Evolutionary conservation across 352 stramenopile genomes (phyloP).

Genomic region (Pythium monospermum): DNA sequence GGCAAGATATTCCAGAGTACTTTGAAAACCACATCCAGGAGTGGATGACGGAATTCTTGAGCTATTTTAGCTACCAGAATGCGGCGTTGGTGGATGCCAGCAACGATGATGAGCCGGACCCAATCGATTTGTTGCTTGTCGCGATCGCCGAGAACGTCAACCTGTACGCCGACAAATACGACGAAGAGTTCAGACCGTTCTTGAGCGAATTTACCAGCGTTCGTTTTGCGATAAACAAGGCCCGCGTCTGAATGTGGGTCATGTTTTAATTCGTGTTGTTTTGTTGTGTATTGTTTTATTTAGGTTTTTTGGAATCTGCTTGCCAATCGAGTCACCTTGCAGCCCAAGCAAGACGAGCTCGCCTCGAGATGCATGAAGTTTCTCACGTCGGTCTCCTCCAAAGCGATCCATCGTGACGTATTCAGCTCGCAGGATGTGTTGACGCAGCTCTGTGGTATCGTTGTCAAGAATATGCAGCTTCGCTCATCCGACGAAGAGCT

Average conservation of each 20-base stretch:
- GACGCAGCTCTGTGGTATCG: conserved; percentile 94
- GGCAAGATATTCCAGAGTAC: conserved; percentile 97
- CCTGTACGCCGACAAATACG: conserved; percentile 98
- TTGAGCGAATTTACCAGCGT: conserved; percentile 91
- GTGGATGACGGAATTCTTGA: conserved; percentile 96
- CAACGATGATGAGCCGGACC: conserved; percentile 90
- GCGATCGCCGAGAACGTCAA: conserved; percentile 98
- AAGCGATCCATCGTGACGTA: conserved; percentile 90
- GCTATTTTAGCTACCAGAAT: conserved; percentile 94
- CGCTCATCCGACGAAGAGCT: conserved; percentile 95
- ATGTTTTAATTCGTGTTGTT: neutral
- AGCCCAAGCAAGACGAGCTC: conserved; percentile 94
- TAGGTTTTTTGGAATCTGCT: conserved; percentile 72
- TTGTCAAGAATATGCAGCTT: conserved; percentile 97
- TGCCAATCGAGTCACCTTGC: conserved; percentile 60
- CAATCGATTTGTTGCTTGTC: conserved; percentile 92
- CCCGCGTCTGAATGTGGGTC: too few species aligned
- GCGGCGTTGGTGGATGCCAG: conserved; percentile 84
- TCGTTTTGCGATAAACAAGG: too few species aligned
- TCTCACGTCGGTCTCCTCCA: conserved; percentile 93
- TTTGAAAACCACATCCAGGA: conserved; percentile 98
- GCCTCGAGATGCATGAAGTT: conserved; percentile 97
- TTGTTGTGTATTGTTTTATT: neutral
- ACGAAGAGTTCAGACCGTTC: conserved; percentile 97
- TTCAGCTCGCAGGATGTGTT: conserved; percentile 81